A percentile compares a stretch with the other conserved stretches of the same genome.
Evolutionary conservation across 768 basidiomycete species (phyloP).

Genomic region (Rubroboletus satanas): DNA sequence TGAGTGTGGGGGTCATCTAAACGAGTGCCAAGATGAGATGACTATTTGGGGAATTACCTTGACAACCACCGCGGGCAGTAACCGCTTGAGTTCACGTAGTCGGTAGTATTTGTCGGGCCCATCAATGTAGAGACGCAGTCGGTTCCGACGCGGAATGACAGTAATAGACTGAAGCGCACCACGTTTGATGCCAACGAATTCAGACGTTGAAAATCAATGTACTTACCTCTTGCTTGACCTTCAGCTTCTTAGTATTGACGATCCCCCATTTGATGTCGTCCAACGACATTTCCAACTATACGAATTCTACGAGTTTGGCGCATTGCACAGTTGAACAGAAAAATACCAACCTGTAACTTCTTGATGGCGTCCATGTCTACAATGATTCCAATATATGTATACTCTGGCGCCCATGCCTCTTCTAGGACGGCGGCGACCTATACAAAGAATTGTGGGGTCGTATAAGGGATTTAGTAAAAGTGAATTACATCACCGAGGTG

Average conservation of each 20-base stretch:
- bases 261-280: constrained; percentile 95
- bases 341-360: constrained; percentile 67
- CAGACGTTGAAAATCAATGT: neutral
- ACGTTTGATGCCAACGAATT: neutral
- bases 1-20: neutral
- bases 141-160: constrained; percentile 67
- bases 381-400: constrained; percentile 91
- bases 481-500: constrained; percentile 80
- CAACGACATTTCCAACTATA: constrained; percentile 83
- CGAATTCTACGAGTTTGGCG: neutral
- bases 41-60: constrained; percentile 50
- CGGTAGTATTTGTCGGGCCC: constrained; percentile 76
- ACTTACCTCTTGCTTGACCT: constrained; percentile 80
- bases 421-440: constrained; percentile 91
- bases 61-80: constrained; percentile 81
- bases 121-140: constrained; percentile 77
- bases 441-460: neutral
- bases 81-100: constrained; percentile 81
- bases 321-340: neutral
- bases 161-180: constrained; percentile 58
- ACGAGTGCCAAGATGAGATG: neutral
- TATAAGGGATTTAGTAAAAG: neutral
- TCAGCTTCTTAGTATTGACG: constrained; percentile 80
- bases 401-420: constrained; percentile 92
- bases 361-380: constrained; percentile 85